These are phyloP conservation scores for Neoconidiobolus thromboides DNA, from an alignment of 371 early-diverging fungal species.

Conservation along the genomic window DNA sequence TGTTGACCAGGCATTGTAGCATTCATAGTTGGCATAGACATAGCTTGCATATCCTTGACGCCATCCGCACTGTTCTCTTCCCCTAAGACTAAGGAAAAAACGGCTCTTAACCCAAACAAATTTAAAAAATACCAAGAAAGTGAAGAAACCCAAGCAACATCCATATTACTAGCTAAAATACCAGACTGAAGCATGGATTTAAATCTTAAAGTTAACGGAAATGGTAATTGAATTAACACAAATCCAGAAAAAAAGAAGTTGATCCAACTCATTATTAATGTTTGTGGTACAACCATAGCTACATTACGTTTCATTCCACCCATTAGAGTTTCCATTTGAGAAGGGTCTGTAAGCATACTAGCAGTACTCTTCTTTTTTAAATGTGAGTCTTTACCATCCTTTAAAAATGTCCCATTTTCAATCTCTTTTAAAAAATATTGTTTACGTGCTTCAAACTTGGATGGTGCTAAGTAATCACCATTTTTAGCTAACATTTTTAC, in stretches of 20 bases:
- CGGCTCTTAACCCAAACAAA: constrained; percentile 82
- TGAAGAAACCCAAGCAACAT: constrained; percentile 92
- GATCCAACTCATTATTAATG: constrained; percentile 95
- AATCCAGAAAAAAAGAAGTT: constrained; percentile 95
- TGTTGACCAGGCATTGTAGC: constrained; percentile 29
- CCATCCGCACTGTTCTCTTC: constrained; percentile 84
- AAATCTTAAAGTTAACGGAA: constrained; percentile 88
- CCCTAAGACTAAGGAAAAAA: constrained; percentile 80
- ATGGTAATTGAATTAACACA: constrained; percentile 84
- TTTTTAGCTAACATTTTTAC: constrained; percentile 43
- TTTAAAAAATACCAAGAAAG: constrained; percentile 96
- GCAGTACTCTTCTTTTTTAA: constrained; percentile 27
- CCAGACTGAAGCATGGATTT: constrained; percentile 94
- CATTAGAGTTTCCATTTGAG: constrained; percentile 89
- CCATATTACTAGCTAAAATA: constrained; percentile 90
- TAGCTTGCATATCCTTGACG: constrained; percentile 71
- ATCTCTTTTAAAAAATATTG: constrained; percentile 49
- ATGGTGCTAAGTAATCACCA: constrained; percentile 42
- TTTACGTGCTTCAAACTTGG: constrained; percentile 52
- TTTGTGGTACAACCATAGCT: constrained; percentile 90
- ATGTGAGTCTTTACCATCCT: constrained; percentile 20
- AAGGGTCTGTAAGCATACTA: constrained; percentile 83
- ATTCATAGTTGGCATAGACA: constrained; percentile 55
- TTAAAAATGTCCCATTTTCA: constrained; percentile 62
- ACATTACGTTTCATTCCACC: constrained; percentile 93